phyloP scores from a whole-genome alignment of 208 protist species.

The Leptomonas seymouri region DNA sequence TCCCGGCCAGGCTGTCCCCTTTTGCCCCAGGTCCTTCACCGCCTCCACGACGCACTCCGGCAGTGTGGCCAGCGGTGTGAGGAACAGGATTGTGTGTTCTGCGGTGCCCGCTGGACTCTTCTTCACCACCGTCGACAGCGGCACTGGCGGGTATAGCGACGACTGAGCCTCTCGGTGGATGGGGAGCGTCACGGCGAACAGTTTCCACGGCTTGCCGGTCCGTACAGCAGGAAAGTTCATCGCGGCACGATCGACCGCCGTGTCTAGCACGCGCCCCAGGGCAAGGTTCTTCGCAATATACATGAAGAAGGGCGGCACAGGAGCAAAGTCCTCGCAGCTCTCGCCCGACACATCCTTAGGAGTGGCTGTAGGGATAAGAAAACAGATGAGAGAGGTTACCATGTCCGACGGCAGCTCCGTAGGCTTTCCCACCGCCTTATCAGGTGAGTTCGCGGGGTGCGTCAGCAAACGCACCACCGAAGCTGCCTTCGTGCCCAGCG shows the following conservation, averaged over 20 bases:
- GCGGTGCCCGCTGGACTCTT: conserved; percentile 31
- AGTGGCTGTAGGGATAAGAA: conserved; percentile 28
- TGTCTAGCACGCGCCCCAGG: conserved; percentile 70
- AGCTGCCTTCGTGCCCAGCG: conserved; percentile 16
- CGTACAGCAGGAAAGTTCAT: conserved; percentile 41
- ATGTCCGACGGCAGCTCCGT: conserved; percentile 55
- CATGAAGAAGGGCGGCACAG: conserved; percentile 78
- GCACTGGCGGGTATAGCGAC: conserved; percentile 48
- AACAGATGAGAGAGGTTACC: conserved; percentile 66
- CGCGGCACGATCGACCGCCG: conserved; percentile 55
- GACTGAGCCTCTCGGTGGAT: conserved; percentile 29
- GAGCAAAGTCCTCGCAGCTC: conserved; percentile 27
- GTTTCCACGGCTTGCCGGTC: conserved; percentile 41
- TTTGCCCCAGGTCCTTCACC: conserved; percentile 29
- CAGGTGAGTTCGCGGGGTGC: conserved; percentile 49
- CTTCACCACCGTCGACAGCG: conserved; percentile 51
- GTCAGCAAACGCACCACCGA: conserved; percentile 41
- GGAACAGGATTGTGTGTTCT: conserved; percentile 28
- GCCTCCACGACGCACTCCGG: conserved; percentile 38
- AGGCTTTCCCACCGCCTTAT: conserved; percentile 66
- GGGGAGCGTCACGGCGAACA: conserved; percentile 50
- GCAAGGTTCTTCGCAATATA: conserved; percentile 52
- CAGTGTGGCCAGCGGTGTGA: conserved; percentile 31
- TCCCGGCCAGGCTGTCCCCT: conserved; percentile 3
- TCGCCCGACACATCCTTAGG: conserved; percentile 2